Percentiles rank a stretch among this genome's conserved stretches.
Conservation (phyloP, 2,329 filamentous ascomycete genomes). For the Diaporthe humulicola region DNA sequence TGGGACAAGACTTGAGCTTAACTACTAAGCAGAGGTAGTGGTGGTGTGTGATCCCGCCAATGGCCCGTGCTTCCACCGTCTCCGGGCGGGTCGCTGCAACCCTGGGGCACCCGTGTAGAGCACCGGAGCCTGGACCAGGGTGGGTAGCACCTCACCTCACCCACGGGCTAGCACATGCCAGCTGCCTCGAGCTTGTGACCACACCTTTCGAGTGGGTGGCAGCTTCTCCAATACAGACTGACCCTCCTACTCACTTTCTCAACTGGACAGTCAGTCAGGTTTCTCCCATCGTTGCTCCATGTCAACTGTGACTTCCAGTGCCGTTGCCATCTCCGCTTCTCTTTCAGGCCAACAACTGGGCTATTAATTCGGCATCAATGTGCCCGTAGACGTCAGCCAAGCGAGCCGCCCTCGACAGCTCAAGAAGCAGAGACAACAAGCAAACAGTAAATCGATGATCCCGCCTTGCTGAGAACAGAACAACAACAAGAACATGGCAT, state of each 20-base stretch:
- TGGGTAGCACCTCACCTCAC: conserved; percentile 24
- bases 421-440: not conserved
- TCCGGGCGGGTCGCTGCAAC: not conserved
- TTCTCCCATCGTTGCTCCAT: not conserved
- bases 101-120: not conserved
- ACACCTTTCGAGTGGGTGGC: conserved; percentile 15
- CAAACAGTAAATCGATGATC: not conserved
- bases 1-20: no score
- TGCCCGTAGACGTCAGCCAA: not conserved
- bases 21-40: no score
- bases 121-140: not conserved
- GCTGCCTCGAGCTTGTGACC: conserved; percentile 29
- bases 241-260: not conserved
- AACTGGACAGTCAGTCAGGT: not conserved
- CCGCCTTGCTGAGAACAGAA: not conserved
- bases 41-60: not conserved
- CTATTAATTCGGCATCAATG: not conserved
- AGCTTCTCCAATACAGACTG: conserved; percentile 1
- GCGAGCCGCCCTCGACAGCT: conserved; percentile 3
- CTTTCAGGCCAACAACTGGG: not conserved
- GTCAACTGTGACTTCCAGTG: not conserved
- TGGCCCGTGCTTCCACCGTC: not conserved
- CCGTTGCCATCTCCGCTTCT: not conserved
- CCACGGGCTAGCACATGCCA: conserved; percentile 20
- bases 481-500: conserved; percentile 41